A percentile compares a stretch with the other conserved stretches of the same genome.
Conservation (phyloP, 768 basidiomycete genomes). For the Leccinum aurantiacum region DNA sequence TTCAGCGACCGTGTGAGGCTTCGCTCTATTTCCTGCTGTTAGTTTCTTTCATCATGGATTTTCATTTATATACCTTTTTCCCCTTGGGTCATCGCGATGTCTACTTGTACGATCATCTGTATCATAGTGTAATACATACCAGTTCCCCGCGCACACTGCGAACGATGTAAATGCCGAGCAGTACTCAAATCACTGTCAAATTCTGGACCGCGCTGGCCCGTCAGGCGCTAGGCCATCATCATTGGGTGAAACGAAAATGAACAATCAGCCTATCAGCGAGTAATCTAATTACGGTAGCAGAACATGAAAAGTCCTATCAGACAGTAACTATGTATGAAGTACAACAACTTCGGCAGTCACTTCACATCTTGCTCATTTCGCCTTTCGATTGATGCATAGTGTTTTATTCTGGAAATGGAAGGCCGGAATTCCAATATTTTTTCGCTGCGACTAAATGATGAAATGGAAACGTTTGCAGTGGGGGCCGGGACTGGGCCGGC, state of each 20-base stretch:
- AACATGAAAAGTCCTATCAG: background rate
- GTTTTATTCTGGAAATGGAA: too few species aligned
- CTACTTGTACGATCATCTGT: background rate
- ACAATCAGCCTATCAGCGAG: background rate
- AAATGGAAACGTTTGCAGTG: background rate
- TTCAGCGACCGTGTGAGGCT: constrained; percentile 15
- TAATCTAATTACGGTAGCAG: background rate
- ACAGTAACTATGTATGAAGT: too few species aligned
- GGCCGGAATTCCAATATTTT: background rate
- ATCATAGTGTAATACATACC: background rate
- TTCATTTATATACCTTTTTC: background rate
- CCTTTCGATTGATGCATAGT: too few species aligned
- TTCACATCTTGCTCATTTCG: too few species aligned
- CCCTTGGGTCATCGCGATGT: background rate
- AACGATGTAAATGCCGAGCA: background rate
- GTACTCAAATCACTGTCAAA: background rate
- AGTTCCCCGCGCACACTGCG: background rate
- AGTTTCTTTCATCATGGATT: background rate
- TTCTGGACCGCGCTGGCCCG: background rate
- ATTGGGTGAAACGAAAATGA: background rate
- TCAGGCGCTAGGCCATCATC: background rate
- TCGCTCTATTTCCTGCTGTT: constrained; percentile 2
- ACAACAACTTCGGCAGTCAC: too few species aligned
- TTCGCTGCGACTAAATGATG: background rate
- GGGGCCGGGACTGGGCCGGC: too few species aligned